phyloP scores from a whole-genome alignment of 2,329 filamentous ascomycete species.

The Arthrobotrys pseudoclavata region DNA sequence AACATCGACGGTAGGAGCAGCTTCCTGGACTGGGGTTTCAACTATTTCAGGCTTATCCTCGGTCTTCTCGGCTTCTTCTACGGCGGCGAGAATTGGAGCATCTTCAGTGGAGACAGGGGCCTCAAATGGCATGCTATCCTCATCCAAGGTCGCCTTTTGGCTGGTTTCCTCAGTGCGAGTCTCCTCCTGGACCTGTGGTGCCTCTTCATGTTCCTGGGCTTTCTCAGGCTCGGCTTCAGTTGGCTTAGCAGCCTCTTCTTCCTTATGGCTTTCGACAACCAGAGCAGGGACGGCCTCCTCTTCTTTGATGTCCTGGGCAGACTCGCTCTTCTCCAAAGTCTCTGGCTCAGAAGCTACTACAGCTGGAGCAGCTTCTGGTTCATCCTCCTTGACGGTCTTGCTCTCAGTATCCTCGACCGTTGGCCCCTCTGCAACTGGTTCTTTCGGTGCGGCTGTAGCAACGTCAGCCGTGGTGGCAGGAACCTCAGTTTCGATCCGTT shows the following conservation, averaged over 20 bases:
- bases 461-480: constrained; percentile 23
- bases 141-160: constrained; percentile 10
- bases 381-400: constrained; percentile 1
- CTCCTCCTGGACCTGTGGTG: constrained; percentile 6
- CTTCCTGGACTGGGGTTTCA: constrained; percentile 1
- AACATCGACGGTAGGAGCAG: background rate
- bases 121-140: constrained; percentile 20
- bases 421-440: constrained; percentile 14
- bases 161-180: constrained; percentile 7
- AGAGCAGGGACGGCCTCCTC: constrained; percentile 1
- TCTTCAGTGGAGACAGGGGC: constrained; percentile 22
- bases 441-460: constrained; percentile 8
- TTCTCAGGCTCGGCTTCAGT: background rate
- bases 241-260: constrained; percentile 13
- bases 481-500: constrained; percentile 38
- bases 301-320: constrained; percentile 7
- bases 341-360: constrained; percentile 16
- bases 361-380: constrained; percentile 12
- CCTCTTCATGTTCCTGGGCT: background rate
- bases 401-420: constrained; percentile 6
- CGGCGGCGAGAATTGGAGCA: constrained; percentile 7
- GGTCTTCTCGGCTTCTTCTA: background rate
- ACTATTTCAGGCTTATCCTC: constrained; percentile 7
- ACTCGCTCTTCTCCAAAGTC: background rate
- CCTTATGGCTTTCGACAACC: constrained; percentile 5